Base-by-base conservation (phyloP, 169 alveolate species). In the Plasmodium adleri region DNA sequence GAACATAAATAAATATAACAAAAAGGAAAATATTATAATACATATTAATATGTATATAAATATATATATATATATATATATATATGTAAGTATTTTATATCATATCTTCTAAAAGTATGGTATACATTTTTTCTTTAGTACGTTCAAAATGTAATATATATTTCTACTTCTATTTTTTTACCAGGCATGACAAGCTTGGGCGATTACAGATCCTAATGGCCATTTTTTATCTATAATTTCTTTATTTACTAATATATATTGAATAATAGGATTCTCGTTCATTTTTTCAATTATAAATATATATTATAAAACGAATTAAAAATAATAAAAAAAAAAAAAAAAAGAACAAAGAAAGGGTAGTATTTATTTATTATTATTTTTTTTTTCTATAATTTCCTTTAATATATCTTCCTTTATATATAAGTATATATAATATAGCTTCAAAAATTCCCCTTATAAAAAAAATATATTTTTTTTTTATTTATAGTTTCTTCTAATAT, bases 161-260 rank as follows among this genome's bases (percentile, higher is more conserved):
- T 39, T 39, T 39, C 47, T 39, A 39, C 47, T 39, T 39, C 5
- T 5, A 75, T 39, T 59, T 54, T 54, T 49, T 78, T 88, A 92
- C 94, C 94, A 92, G 12, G 94, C 94, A 66, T 92, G 94, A 74
- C 94, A 92, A 22, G 93, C 94, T 49, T 92, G 94, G 32, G 94
- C 94, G 66, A 92, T 92, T 22, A 92, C 64, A 75, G 94, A 71
- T 45, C 94, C 94, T 24, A 90, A 52, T 12, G 92, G 88, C 94
- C 94, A 92, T 68, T 67, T 74, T 54, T 78, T 92, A 74, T 92
- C 94, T 52, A 88, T 56, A 26, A 88, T 92, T 88, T 92, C 92
- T 43, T 83, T 83, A 73, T 83, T 83, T 47, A 83, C 47, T 62
- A 83, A 83, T 68, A 83, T 70, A 28, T 83, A 83, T 26, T 83